Evolutionary conservation across 495 filamentous ascomycete species (phyloP).

Genomic region (Trichoderma gamsii): DNA sequence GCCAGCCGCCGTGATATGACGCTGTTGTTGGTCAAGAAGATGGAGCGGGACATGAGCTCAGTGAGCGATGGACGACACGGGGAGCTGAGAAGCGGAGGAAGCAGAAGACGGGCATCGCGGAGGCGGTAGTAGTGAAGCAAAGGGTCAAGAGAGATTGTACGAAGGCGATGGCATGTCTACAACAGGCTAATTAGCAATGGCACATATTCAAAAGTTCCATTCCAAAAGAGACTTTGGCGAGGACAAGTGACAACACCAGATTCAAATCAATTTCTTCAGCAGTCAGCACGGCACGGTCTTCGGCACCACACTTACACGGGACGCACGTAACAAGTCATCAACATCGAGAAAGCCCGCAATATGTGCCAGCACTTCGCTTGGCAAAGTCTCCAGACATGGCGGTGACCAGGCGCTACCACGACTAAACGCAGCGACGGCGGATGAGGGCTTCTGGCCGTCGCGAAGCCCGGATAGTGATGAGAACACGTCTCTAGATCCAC

Average conservation of each 20-base stretch:
- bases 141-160: slow-evolving; percentile 47
- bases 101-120: slow-evolving; percentile 39
- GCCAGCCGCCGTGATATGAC: slow-evolving; percentile 48
- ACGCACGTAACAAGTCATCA: slow-evolving; percentile 48
- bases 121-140: slow-evolving; percentile 51
- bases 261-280: too few relatives aligned
- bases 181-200: background rate
- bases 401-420: background rate
- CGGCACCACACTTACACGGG: slow-evolving; percentile 41
- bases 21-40: slow-evolving; percentile 54
- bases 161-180: slow-evolving; percentile 52
- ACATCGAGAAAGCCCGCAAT: slow-evolving; percentile 52
- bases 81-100: slow-evolving; percentile 44
- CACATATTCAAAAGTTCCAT: background rate
- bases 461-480: slow-evolving; percentile 1
- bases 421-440: background rate
- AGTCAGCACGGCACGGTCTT: slow-evolving; percentile 16
- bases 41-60: slow-evolving; percentile 46
- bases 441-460: background rate
- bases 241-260: background rate
- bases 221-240: background rate
- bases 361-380: slow-evolving; percentile 51
- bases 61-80: slow-evolving; percentile 47
- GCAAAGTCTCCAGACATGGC: slow-evolving; percentile 33
- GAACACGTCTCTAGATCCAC: background rate